Percentiles rank a stretch among this genome's conserved stretches.
Conservation (phyloP, 495 filamentous ascomycete species). For the Mytilinidion resinicola region DNA sequence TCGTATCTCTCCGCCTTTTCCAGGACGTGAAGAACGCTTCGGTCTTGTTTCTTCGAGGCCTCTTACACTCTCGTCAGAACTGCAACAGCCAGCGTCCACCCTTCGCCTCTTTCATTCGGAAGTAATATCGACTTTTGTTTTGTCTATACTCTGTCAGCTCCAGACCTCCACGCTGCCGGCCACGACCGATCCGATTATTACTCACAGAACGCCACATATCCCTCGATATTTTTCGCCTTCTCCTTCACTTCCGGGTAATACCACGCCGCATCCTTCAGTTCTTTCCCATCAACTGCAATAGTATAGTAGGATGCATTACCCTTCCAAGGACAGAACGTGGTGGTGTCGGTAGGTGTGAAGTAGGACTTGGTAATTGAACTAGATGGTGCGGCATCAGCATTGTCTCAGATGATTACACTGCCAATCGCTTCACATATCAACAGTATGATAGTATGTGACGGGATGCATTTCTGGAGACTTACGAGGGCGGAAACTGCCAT, state of each 20-base stretch:
- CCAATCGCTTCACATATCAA: no score
- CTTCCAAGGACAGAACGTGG: slow-evolving; percentile 62
- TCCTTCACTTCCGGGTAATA: slow-evolving; percentile 57
- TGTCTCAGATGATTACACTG: slow-evolving; percentile 19
- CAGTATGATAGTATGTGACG: no score
- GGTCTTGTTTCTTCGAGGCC: no score
- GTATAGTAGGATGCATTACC: slow-evolving; percentile 64
- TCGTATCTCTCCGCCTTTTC: no score
- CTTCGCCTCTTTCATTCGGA: neutral
- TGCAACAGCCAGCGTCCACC: no score
- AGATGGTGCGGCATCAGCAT: slow-evolving; percentile 11
- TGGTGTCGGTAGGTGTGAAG: slow-evolving; percentile 45
- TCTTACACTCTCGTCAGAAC: no score
- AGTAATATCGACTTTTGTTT: neutral
- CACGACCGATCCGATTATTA: neutral
- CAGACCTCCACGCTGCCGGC: neutral
- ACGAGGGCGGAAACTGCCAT: slow-evolving; percentile 34
- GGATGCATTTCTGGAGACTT: neutral
- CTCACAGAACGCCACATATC: slow-evolving; percentile 61
- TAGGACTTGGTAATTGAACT: slow-evolving; percentile 45
- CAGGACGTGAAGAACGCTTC: no score
- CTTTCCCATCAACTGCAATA: slow-evolving; percentile 41
- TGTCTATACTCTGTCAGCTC: neutral
- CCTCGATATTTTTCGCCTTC: slow-evolving; percentile 52
- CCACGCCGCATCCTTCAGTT: slow-evolving; percentile 59